Conservation (phyloP, 345 rosid species). For the Bruguiera gymnorhiza region DNA sequence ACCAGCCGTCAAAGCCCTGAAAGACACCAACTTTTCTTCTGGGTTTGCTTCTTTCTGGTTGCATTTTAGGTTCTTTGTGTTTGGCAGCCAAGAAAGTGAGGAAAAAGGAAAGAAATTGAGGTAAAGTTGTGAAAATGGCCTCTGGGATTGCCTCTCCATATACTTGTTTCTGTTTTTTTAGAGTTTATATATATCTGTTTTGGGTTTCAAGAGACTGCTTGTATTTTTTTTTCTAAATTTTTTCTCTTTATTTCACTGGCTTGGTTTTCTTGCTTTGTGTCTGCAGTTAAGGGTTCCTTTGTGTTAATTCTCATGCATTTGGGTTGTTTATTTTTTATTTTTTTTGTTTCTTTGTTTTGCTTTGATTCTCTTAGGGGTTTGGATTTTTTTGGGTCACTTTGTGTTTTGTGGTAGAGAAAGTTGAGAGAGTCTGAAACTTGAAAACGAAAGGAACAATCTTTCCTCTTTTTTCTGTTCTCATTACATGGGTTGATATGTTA, state of each 20-base stretch:
- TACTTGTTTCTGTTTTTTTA: background rate
- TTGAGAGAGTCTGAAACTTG: background rate
- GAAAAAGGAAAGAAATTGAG: background rate
- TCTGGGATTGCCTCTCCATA: background rate
- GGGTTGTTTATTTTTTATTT: background rate
- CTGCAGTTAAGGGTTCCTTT: background rate
- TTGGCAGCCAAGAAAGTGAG: conserved; percentile 9
- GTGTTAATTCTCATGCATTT: background rate
- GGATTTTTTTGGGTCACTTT: no score
- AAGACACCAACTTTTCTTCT: no score
- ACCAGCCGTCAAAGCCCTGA: no score
- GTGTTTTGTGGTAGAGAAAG: background rate
- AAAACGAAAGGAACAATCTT: no score
- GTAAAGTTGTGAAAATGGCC: background rate
- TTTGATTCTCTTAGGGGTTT: no score
- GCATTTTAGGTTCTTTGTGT: conserved; percentile 4
- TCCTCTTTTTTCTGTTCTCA: no score
- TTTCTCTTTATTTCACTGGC: background rate
- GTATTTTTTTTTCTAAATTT: background rate
- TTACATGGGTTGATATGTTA: no score
- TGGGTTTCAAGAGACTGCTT: background rate
- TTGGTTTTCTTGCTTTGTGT: background rate
- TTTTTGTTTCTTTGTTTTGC: no score
- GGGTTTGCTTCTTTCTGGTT: no score
- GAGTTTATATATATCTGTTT: background rate